Base-by-base conservation (phyloP, 2,329 filamentous ascomycete species). In the Monosporascus sp. region DNA sequence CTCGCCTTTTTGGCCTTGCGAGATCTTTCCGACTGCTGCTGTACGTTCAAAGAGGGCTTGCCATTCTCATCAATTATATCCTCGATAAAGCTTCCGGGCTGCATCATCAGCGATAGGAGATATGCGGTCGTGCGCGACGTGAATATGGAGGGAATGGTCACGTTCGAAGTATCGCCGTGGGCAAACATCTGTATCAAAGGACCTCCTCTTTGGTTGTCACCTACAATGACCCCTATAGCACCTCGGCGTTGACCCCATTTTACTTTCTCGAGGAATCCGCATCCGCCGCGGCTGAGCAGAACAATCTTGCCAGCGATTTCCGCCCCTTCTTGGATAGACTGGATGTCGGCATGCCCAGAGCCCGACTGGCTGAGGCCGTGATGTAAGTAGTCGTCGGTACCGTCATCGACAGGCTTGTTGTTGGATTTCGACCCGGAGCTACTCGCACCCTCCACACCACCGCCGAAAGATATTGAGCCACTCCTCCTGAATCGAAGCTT, bases 141-240 rank as follows among this genome's bases (percentile, higher is more conserved):
- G 70, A 99, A 99, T 9, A 97, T 79, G 0, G 94, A 90, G 1
- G 94, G 92, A 51, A 99, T 97, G 1, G 90, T 90, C 59, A 97
- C 83, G 64, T 97, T 96, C 36, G 92, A 95, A 3, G 93, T 96
- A 66, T 97, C 92, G 38, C 93, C 94, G 64, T 89, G 85, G n/a
- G 94, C 94, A 69, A 96, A 97, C 94, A 99, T 99, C 62, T 95
- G 94, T 49, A 97, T 89, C 56, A 99, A 74, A 37, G 88, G 88
- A 4, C 91, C 92, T 45, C 93, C 93, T 56, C 89, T 88, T 53
- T 89, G 87, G 68, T 97, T 89, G 69, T 99, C 94, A 25, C 94
- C 94, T 3, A 99, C 92, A 59, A 99, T 95, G 55, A 99, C 77
- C 37, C 90, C 94, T 54, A 91, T 81, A 20, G 88, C 94, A 24